Evolutionary conservation across 1,284 basidiomycete species (phyloP), one percentile per base, ranked within the genome.

Genomic region (Tranzscheliella williamsii): DNA sequence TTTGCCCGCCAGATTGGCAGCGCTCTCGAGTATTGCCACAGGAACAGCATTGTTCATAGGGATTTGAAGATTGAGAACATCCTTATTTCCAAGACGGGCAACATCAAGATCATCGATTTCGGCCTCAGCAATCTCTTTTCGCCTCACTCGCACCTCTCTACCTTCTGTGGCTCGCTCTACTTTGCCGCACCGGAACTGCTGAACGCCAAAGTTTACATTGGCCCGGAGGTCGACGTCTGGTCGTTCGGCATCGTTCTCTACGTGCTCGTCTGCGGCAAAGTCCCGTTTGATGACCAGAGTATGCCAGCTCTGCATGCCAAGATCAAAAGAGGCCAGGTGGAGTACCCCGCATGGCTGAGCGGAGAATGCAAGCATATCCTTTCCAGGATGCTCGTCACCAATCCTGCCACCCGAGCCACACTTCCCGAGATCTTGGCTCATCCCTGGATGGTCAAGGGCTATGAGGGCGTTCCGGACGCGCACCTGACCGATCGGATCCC

Each of bases 41-140:
- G 87, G 73, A 98, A 98, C 80, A 94, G 87, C 70, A 91, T 98
- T 70, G 93, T 98, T 4, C 95, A 98, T 79, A 88, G 94, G 63
- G 90, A 98, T 81, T 85, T 98, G 63, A 99, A 98, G 83, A 98
- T 98, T 74, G 92, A 99, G 80, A 98, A 96, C 80, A 99, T 99
- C 71, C 87, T 98, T 72, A 97, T 99, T 70, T 96, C 92, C 2
- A 92, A 95, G 67, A 91, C 90, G 1, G 94, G 94, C 12, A 97
- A 97, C 80, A 96, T 97, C 84, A 98, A 98, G 83, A 97, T 98
- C 60, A 98, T 98, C 79, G 94, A 98, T 79, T 99, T 98, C 80
- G 94, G 94, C 34, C 83, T 99, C 9, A 96, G 92, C 22, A 99
- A 98, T 78, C 83, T 98, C n/a, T 97, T 87, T 78, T 87, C 94